phyloP scores from a whole-genome alignment of 345 rosid genomes.

The Citrus inodora region DNA sequence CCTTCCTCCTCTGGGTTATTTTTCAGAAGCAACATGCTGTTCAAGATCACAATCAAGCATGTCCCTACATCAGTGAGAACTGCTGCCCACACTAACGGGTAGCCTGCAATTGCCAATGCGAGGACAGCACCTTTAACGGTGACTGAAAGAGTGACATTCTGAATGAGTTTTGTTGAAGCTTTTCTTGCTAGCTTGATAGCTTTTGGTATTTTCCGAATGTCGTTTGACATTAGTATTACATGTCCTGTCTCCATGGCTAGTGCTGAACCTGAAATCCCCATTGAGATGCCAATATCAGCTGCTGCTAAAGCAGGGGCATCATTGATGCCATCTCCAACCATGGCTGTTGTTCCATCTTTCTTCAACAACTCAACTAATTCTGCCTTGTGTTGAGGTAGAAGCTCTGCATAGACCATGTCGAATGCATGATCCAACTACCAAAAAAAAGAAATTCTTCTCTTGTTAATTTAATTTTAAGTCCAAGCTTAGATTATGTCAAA shows the following conservation, averaged over 20 bases:
- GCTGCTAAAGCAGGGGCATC: slow-evolving; percentile 97
- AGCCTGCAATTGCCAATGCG: slow-evolving; percentile 67
- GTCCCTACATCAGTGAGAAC: slow-evolving; percentile 88
- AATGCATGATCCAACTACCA: slow-evolving; percentile 60
- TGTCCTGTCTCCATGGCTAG: slow-evolving; percentile 83
- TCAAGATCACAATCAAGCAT: slow-evolving; percentile 74
- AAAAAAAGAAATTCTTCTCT: background rate
- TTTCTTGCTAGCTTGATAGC: slow-evolving; percentile 55
- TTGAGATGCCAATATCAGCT: slow-evolving; percentile 84
- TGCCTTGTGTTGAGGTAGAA: slow-evolving; percentile 75
- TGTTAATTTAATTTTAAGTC: background rate
- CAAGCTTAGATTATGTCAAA: background rate
- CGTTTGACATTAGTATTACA: slow-evolving; percentile 80
- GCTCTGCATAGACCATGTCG: slow-evolving; percentile 61
- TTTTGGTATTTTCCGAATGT: slow-evolving; percentile 63
- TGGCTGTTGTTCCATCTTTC: slow-evolving; percentile 59
- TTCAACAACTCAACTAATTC: slow-evolving; percentile 25
- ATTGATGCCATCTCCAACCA: slow-evolving; percentile 91
- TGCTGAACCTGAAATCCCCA: slow-evolving; percentile 91
- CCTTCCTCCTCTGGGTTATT: background rate
- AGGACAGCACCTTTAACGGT: slow-evolving; percentile 59
- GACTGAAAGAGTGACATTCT: slow-evolving; percentile 65
- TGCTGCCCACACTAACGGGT: slow-evolving; percentile 87
- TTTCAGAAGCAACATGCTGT: slow-evolving; percentile 70
- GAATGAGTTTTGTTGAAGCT: slow-evolving; percentile 58